Evolutionary conservation across 768 basidiomycete species (phyloP).

Genomic region (Pisolithus marmoratus): DNA sequence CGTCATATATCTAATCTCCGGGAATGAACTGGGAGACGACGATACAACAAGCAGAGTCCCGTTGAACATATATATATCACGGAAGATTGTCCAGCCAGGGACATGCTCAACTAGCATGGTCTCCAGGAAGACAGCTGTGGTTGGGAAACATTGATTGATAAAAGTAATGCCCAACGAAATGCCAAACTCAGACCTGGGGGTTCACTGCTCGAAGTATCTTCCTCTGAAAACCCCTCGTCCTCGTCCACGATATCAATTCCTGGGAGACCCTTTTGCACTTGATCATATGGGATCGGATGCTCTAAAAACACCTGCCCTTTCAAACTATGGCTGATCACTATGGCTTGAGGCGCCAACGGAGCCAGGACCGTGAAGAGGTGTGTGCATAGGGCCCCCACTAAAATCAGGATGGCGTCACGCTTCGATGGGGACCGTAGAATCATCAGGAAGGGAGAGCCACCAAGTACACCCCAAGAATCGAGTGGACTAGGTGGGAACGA

Average conservation of each 20-base stretch:
- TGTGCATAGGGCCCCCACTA: slow-evolving; percentile 52
- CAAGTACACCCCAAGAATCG: too few species aligned
- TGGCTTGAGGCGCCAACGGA: slow-evolving; percentile 27
- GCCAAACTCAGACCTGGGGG: neutral
- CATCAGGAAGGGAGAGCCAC: neutral
- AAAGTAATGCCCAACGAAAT: neutral
- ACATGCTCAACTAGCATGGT: slow-evolving; percentile 60
- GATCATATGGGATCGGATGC: slow-evolving; percentile 1
- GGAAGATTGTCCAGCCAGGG: slow-evolving; percentile 82
- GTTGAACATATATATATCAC: slow-evolving; percentile 79
- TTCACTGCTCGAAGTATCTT: neutral
- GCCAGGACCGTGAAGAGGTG: slow-evolving; percentile 43
- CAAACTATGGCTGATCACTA: slow-evolving; percentile 22
- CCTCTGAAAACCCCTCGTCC: neutral
- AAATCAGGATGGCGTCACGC: slow-evolving; percentile 54
- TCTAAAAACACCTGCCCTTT: neutral
- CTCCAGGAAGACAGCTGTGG: slow-evolving; percentile 33
- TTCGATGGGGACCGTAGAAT: slow-evolving; percentile 41
- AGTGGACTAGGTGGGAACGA: neutral
- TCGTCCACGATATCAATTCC: neutral
- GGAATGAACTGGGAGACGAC: slow-evolving; percentile 38
- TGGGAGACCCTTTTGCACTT: slow-evolving; percentile 1
- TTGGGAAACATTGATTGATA: neutral
- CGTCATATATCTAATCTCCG: slow-evolving; percentile 50
- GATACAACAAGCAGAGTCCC: slow-evolving; percentile 74